A percentile compares a stretch with the other conserved stretches of the same genome.
phyloP scores from a whole-genome alignment of 331 rosid genomes.

The Acacia concinna region DNA sequence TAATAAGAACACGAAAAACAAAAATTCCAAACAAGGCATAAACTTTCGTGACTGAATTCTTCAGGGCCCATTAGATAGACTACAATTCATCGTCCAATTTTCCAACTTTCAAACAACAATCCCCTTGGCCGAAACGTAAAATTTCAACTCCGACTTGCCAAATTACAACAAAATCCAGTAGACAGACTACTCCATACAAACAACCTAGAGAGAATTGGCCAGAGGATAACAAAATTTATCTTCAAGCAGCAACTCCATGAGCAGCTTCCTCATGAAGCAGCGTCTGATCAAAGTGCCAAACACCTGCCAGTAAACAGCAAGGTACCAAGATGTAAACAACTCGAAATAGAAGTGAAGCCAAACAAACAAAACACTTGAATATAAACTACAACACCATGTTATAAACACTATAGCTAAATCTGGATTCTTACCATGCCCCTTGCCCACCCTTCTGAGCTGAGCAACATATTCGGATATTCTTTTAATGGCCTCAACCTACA shows the following conservation, averaged over 20 bases:
- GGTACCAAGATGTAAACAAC: neutral
- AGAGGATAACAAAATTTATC: neutral
- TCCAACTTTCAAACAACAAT: neutral
- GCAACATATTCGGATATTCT: constrained; percentile 76
- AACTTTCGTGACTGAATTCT: neutral
- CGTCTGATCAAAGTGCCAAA: constrained; percentile 94
- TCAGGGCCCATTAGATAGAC: too few species aligned
- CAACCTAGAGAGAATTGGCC: constrained; percentile 8
- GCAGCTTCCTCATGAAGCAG: constrained; percentile 55
- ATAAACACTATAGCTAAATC: neutral
- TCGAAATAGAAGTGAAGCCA: neutral
- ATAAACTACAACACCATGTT: neutral
- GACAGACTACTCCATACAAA: neutral
- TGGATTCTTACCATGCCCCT: constrained; percentile 67
- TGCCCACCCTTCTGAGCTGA: constrained; percentile 89
- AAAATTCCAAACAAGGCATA: neutral
- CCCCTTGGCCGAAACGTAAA: neutral
- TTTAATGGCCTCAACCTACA: constrained; percentile 77
- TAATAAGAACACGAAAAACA: neutral
- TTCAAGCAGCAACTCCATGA: constrained; percentile 37
- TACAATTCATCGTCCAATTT: constrained; percentile 23
- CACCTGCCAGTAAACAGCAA: constrained; percentile 53
- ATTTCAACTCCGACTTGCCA: constrained; percentile 2
- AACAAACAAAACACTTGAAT: neutral
- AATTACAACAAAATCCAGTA: constrained; percentile 2